Conservation (phyloP, 768 basidiomycete species). For the Psilocybe cubensis region DNA sequence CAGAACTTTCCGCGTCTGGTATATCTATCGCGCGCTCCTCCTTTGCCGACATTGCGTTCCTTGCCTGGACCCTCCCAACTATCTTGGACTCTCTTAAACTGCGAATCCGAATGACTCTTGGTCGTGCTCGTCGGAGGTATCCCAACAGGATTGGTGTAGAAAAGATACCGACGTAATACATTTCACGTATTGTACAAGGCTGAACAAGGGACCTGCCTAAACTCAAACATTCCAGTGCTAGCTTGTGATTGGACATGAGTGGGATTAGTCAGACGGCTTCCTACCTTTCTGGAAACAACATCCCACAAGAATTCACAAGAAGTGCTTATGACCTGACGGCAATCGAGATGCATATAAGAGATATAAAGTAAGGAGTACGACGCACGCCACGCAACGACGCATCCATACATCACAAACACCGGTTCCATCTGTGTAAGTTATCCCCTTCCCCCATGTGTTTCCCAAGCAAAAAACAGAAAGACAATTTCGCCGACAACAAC, state of each 20-base stretch:
- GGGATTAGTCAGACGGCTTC: slow-evolving; percentile 12
- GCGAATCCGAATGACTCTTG: background rate
- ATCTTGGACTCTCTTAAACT: background rate
- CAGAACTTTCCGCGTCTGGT: background rate
- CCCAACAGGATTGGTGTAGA: background rate
- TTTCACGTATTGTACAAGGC: background rate
- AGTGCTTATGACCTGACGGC: slow-evolving; percentile 10
- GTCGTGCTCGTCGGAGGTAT: background rate
- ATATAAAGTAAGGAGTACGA: slow-evolving; percentile 18
- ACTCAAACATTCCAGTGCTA: background rate
- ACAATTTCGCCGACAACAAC: slow-evolving; percentile 34
- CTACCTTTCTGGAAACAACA: slow-evolving; percentile 18
- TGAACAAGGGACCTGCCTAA: background rate
- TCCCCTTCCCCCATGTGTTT: slow-evolving; percentile 34
- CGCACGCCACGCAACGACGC: slow-evolving; percentile 8
- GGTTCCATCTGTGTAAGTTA: background rate
- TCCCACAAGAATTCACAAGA: slow-evolving; percentile 21
- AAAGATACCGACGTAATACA: background rate
- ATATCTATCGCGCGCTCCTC: background rate
- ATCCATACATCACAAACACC: slow-evolving; percentile 14
- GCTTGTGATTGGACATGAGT: background rate
- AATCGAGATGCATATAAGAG: slow-evolving; percentile 8
- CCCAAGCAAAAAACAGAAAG: slow-evolving; percentile 37
- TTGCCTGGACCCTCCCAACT: background rate
- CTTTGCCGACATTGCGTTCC: background rate